Percentiles rank a stretch among this genome's conserved stretches.
Evolutionary conservation across 179 eudicot species (phyloP).

Genomic region (Heliamphora pulchella): DNA sequence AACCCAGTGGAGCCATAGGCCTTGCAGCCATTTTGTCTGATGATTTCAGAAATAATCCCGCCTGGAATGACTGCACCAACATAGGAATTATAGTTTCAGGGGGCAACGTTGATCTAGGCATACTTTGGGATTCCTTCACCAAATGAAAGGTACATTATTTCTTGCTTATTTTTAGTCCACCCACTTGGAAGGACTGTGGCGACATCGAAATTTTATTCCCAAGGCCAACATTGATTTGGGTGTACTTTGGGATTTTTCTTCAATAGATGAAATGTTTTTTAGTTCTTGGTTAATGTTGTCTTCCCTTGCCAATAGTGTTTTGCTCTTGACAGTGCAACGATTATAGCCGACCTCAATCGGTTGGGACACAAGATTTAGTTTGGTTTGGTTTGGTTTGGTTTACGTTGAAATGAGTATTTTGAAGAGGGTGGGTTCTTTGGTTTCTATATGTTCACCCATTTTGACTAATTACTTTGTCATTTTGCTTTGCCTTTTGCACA

Average conservation of each 20-base stretch:
- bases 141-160: slow-evolving; percentile 15
- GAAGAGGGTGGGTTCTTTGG: not conserved
- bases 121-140: slow-evolving; percentile 55
- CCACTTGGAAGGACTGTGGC: not conserved
- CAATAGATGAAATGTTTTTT: not conserved
- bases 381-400: not conserved
- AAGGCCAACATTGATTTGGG: not conserved
- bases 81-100: slow-evolving; percentile 77
- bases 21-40: slow-evolving; percentile 79
- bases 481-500: not conserved
- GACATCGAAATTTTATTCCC: not conserved
- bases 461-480: no score
- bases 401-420: not conserved
- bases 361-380: not conserved
- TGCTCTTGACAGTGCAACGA: not conserved
- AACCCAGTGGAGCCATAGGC: slow-evolving; percentile 94
- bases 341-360: not conserved
- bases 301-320: not conserved
- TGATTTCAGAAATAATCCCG: slow-evolving; percentile 49
- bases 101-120: slow-evolving; percentile 79
- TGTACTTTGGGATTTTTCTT: not conserved
- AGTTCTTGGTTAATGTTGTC: slow-evolving; percentile 7
- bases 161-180: not conserved
- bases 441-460: not conserved
- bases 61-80: slow-evolving; percentile 55